Base-by-base conservation (phyloP, 2,329 filamentous ascomycete species). In the Exophiala lecanii-corni region DNA sequence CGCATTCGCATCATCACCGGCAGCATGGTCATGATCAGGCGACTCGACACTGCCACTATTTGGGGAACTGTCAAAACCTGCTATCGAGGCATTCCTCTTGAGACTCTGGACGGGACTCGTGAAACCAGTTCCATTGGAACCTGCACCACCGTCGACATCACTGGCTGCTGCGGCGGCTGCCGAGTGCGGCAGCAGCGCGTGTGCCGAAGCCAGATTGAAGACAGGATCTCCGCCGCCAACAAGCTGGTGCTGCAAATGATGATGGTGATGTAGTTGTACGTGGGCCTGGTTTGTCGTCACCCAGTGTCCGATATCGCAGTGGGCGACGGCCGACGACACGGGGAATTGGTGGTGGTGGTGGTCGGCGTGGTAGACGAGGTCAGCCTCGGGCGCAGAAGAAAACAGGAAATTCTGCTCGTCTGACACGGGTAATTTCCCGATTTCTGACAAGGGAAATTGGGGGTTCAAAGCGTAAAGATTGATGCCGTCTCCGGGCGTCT, bases 1-100 rank as follows among this genome's bases (percentile, higher is more conserved):
- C 12, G 7, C 23, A 17, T 35, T 35, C 6, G 19, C 33, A 19
- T 35, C 33, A 19, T 35, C 33, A 17, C 33, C 49, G 18, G 43
- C 66, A 33, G 60, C 61, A 30, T 72, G 72, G 19, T 70, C 68
- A 43, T 59, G 32, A 19, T 57, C 54, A 6, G 47, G 49, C 34
- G 54, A 56, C 36, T 55, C 55, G 17, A 65, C 58, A 54, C 69
- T 73, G 15, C 33, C 33, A 31, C 30, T 46, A 23, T 63, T 66
- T 7, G 69, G 68, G 13, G 69, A 72, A 53, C 67, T 71, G 43
- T 72, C 68, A 34, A 71, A 59, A 28, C 66, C 68, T 36, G 68
- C 64, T 42, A 63, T 57, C 36, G 60, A 63, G 39, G 62, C 57
- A 60, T 66, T 68, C 48, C 69, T 66, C 57, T 71, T 72, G 39